Evolutionary conservation across 169 alveolate genomes (phyloP).

Genomic region (Cryptosporidium viatorum): DNA sequence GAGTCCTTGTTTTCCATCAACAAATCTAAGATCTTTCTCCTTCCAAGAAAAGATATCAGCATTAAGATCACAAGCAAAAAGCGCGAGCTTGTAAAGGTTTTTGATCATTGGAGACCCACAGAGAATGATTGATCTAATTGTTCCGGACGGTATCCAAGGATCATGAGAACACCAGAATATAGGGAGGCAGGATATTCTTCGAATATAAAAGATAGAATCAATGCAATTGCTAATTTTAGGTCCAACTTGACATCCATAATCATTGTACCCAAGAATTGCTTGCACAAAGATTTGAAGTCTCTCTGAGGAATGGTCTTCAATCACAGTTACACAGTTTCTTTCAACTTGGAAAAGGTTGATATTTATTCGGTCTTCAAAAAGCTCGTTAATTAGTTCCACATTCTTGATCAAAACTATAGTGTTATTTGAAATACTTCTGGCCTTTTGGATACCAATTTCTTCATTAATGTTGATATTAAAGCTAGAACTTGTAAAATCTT

Average conservation of each 20-base stretch:
- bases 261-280: constrained; percentile 53
- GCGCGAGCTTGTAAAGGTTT: constrained; percentile 12
- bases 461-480: constrained; percentile 44
- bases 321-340: constrained; percentile 21
- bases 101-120: constrained; percentile 64
- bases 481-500: constrained; percentile 24
- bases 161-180: constrained; percentile 70
- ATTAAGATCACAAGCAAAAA: constrained; percentile 32
- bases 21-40: constrained; percentile 55
- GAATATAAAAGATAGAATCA: constrained; percentile 40
- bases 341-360: constrained; percentile 59
- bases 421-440: constrained; percentile 10
- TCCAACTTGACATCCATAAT: constrained; percentile 42
- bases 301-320: constrained; percentile 61
- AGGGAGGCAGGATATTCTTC: constrained; percentile 10
- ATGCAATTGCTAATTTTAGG: constrained; percentile 19
- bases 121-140: constrained; percentile 42
- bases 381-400: constrained; percentile 31
- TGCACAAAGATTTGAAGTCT: constrained; percentile 36
- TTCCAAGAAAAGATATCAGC: constrained; percentile 53
- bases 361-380: constrained; percentile 41
- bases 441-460: neutral
- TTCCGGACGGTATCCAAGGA: constrained; percentile 75
- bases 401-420: constrained; percentile 38
- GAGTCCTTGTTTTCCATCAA: constrained; percentile 48